phyloP scores from a whole-genome alignment of 1,284 basidiomycete genomes.

The Grifola frondosa region DNA sequence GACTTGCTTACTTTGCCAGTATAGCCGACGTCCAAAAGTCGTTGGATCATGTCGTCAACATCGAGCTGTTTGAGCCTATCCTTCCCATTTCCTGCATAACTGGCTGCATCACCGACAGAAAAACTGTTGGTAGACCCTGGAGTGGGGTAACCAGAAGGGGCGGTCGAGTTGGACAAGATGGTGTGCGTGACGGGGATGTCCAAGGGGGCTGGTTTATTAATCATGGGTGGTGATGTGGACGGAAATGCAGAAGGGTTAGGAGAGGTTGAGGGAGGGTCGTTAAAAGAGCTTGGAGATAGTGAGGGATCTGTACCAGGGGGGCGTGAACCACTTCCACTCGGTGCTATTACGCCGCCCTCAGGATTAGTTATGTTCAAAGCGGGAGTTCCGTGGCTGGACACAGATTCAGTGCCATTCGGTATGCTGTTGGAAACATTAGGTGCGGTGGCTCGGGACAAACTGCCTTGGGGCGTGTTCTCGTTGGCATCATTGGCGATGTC shows the following conservation, averaged over 20 bases:
- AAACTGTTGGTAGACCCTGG: slow-evolving; percentile 46
- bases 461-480: slow-evolving; percentile 42
- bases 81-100: slow-evolving; percentile 43
- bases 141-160: slow-evolving; percentile 40
- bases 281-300: slow-evolving; percentile 39
- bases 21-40: slow-evolving; percentile 96
- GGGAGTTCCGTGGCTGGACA: slow-evolving; percentile 32
- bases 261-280: slow-evolving; percentile 30
- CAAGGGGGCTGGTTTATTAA: slow-evolving; percentile 51
- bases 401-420: slow-evolving; percentile 17
- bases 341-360: slow-evolving; percentile 37
- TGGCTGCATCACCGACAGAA: slow-evolving; percentile 36
- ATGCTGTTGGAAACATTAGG: slow-evolving; percentile 20
- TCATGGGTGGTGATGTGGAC: slow-evolving; percentile 35
- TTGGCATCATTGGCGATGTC: slow-evolving; percentile 37
- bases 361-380: slow-evolving; percentile 54
- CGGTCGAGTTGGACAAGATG: slow-evolving; percentile 62
- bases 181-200: slow-evolving; percentile 74
- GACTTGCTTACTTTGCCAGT: slow-evolving; percentile 98
- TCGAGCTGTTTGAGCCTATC: slow-evolving; percentile 75
- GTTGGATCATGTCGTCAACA: slow-evolving; percentile 98
- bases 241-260: slow-evolving; percentile 28
- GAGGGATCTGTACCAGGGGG: slow-evolving; percentile 36
- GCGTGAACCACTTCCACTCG: slow-evolving; percentile 35
- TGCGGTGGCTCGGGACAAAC: slow-evolving; percentile 45